Conservation (phyloP, 805 yeast species). For the Ogataea corticis region DNA sequence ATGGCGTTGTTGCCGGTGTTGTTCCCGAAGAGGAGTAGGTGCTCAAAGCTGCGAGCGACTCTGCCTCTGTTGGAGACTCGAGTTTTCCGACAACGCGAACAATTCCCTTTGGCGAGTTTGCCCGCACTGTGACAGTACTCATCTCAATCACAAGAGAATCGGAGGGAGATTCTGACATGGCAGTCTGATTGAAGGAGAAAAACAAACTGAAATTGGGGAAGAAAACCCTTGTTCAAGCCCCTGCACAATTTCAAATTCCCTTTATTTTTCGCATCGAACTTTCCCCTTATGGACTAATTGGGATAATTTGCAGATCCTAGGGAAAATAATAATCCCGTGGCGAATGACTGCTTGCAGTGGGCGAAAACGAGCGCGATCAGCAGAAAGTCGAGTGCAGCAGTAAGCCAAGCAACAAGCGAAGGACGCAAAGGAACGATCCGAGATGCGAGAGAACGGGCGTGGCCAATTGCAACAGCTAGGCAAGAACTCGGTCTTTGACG, state of each 20-base stretch:
- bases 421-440: no score
- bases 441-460: no score
- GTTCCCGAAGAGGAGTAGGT: background rate
- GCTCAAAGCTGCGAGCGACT: background rate
- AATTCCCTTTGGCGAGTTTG: slow-evolving; percentile 1
- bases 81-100: background rate
- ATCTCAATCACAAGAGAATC: slow-evolving; percentile 4
- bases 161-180: background rate
- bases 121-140: background rate
- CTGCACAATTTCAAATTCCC: background rate
- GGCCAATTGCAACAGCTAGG: no score
- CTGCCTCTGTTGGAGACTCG: background rate
- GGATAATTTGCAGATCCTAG: background rate
- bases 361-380: no score
- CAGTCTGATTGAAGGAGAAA: background rate
- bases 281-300: slow-evolving; percentile 1
- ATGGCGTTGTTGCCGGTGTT: background rate
- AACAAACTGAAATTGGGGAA: no score
- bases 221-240: no score
- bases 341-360: no score
- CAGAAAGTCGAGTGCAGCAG: no score
- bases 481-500: no score
- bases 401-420: no score
- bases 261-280: background rate
- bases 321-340: background rate